Conservation (phyloP, 495 filamentous ascomycete species). For the Hypomontagnella monticulosa region DNA sequence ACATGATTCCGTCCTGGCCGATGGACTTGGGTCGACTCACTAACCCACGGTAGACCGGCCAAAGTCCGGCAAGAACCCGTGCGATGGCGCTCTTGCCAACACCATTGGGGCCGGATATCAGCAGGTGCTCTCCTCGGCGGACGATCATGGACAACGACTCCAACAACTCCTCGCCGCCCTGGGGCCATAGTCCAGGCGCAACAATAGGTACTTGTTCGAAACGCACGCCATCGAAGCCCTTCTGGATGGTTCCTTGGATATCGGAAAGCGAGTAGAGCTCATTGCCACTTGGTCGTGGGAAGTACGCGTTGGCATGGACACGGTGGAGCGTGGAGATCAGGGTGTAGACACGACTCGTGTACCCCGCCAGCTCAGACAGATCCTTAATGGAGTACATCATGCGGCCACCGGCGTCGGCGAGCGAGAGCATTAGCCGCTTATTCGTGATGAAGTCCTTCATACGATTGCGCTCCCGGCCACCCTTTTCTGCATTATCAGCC, state of each 20-base stretch:
- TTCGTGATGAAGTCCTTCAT: slow-evolving; percentile 99
- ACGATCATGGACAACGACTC: slow-evolving; percentile 88
- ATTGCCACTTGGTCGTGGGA: slow-evolving; percentile 70
- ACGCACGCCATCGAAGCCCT: slow-evolving; percentile 92
- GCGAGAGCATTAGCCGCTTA: slow-evolving; percentile 96
- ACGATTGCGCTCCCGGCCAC: slow-evolving; percentile 76
- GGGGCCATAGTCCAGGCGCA: slow-evolving; percentile 82
- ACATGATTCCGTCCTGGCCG: slow-evolving; percentile 95
- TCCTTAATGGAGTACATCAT: slow-evolving; percentile 99
- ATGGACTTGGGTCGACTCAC: slow-evolving; percentile 83
- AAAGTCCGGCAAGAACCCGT: slow-evolving; percentile 89
- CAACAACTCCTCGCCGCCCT: slow-evolving; percentile 89
- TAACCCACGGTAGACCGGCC: slow-evolving; percentile 93
- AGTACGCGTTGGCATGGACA: slow-evolving; percentile 90
- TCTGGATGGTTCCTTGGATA: slow-evolving; percentile 90
- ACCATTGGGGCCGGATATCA: slow-evolving; percentile 95
- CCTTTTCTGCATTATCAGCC: slow-evolving; percentile 52
- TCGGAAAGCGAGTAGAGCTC: slow-evolving; percentile 90
- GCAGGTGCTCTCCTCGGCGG: slow-evolving; percentile 86
- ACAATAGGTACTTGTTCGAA: slow-evolving; percentile 94
- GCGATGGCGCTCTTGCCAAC: slow-evolving; percentile 92
- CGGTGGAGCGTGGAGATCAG: slow-evolving; percentile 94
- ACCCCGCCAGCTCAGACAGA: slow-evolving; percentile 92
- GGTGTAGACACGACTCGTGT: slow-evolving; percentile 94
- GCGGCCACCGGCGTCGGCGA: slow-evolving; percentile 93